Evolutionary conservation across 31 red algal genomes (phyloP), one percentile per base, ranked within the genome.

Genomic region (Odonthalia washingtoniensis): DNA sequence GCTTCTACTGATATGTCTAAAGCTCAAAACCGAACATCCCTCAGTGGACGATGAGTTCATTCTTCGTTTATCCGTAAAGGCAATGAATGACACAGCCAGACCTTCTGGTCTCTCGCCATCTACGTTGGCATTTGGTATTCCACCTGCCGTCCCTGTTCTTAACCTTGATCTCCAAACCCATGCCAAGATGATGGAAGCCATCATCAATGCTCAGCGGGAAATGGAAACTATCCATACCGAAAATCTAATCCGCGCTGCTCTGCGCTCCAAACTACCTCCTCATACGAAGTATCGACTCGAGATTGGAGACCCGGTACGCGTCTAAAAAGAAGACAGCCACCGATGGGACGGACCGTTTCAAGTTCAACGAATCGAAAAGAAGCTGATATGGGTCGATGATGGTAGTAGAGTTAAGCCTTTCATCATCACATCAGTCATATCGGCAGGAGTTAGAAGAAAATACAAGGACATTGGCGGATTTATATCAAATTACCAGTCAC

Each of bases 11-110:
- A 37, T 90, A 0, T 82, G 74, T 62, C 36, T 70, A 18, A 83
- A 64, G 18, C 40, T 88, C 1, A 36, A 37, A 18, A 65, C n/a
- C 0, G 72, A 63, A 3, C 78, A 93, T 6, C 77, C 66, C 16
- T 34, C 38, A 3, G 12, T 83, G 1, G 61, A 69, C 30, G 18
- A 39, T 9, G 80, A 83, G 27, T 1, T 89, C 1, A 1, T 72
- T 3, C 53, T 94, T 0, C 37, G 70, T 4, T 46, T 77, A 2
- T 9, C 85, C 0, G 27, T 77, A 1, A 80, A 80, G 40, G 91
- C 40, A 17, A 83, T 65, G 32, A 94, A 88, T 38, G 78, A 88
- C 38, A 94, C 76, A 36, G 69, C 74, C 2, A 74, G 72, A 0
- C 63, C 70, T n/a, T 65, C 77, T 0, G 91, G 85, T 1, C n/a